Base-by-base conservation (phyloP, 768 basidiomycete species). In the Rhizopogon salebrosus region DNA sequence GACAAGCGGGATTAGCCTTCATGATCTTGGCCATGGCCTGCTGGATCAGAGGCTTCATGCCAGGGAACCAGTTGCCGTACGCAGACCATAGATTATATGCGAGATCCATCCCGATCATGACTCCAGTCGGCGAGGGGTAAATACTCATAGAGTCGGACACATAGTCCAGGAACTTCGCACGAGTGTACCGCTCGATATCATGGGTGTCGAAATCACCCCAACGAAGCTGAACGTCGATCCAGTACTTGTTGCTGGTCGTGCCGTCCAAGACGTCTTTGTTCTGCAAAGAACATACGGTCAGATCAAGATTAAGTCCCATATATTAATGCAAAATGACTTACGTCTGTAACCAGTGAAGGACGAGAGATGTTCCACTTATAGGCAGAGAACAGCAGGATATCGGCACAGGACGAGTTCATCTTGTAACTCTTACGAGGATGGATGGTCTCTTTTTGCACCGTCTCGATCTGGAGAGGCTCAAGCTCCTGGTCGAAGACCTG, bases 321-420 rank as follows among this genome's bases (percentile, higher is more conserved):
- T 18, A 4, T 4, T 1, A 37, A 26, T 31, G 23, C 9, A 22
- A 22, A 7, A 50, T 9, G 29, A 73, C 85, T 65, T 64, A 89
- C 90, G 63, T 99, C 95, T 6, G 94, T 95, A 23, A 95, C 87
- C 23, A 99, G 83, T 3, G 93, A 95, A 2, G 97, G 97, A 18
- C 95, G 85, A 4, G 95, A 85, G 55, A 98, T 97, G 69, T 97
- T 98, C 97, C 97, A 99, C 82, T 92, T 93, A 70, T 92, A 90
- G 1, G 91, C 89, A 11, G 94, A 97, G 82, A 99, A 98, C 48
- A 99, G 78, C 18, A 99, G 77, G 64, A 99, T 95, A 64, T 99
- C 97, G 48, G 95, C 95, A 59, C 95, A 98, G n/a, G 94, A 95
- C 7, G 94, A 97, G 74, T 99, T 99, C 97, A 99, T 98, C 83